A percentile compares a stretch with the other conserved stretches of the same genome.
Evolutionary conservation across 202 grass and related monocot genomes (phyloP).

Genomic region (Cymbopogon flexuosus): DNA sequence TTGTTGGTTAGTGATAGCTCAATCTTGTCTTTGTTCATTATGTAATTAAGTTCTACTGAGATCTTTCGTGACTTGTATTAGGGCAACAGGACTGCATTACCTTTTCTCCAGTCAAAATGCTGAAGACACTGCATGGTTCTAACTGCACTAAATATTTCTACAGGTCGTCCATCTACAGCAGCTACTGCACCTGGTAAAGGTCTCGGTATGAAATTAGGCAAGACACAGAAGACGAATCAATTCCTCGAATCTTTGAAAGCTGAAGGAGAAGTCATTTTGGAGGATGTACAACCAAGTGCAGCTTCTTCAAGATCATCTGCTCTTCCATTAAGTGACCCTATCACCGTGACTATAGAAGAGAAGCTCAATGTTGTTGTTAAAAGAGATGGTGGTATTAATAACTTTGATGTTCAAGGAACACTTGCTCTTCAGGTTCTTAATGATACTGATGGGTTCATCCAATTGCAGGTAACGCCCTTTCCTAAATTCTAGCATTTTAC

Average conservation of each 20-base stretch:
- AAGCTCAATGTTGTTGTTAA: slow-evolving; percentile 64
- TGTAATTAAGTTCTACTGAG: neutral
- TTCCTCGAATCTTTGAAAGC: slow-evolving; percentile 87
- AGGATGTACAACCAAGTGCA: slow-evolving; percentile 63
- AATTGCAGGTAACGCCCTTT: slow-evolving; percentile 53
- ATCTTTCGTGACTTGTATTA: neutral
- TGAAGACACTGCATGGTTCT: slow-evolving; percentile 6
- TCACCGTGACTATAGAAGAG: slow-evolving; percentile 86
- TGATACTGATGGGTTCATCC: slow-evolving; percentile 75
- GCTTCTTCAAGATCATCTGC: slow-evolving; percentile 36
- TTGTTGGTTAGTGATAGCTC: neutral
- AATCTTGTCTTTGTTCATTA: neutral
- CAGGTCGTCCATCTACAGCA: slow-evolving; percentile 45
- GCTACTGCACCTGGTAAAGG: slow-evolving; percentile 65
- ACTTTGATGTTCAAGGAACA: slow-evolving; percentile 78
- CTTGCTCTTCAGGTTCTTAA: slow-evolving; percentile 88
- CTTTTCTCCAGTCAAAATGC: neutral
- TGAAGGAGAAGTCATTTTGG: slow-evolving; percentile 88
- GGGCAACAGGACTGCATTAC: neutral
- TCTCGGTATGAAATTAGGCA: slow-evolving; percentile 76
- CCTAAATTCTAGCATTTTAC: neutral
- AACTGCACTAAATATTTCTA: neutral
- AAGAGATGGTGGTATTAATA: slow-evolving; percentile 70
- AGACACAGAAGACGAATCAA: slow-evolving; percentile 75
- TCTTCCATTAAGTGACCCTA: slow-evolving; percentile 56